Base-by-base conservation (phyloP, 1,284 basidiomycete species). In the Sparassis latifolia region DNA sequence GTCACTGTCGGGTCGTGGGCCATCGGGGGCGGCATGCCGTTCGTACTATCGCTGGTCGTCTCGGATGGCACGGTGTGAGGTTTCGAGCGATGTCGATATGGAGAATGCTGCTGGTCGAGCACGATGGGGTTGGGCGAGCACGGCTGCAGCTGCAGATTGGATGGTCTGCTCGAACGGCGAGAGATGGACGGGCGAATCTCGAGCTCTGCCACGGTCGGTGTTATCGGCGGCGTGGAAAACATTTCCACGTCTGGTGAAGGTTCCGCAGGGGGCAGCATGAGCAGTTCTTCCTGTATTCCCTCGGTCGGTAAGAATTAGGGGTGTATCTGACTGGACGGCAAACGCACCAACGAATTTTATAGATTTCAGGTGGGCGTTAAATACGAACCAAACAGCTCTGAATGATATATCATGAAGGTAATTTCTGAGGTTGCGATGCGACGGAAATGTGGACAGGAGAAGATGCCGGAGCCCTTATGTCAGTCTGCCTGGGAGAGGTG, bases 161-260 rank as follows among this genome's bases (percentile, higher is more conserved):
- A 67, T 42, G 63, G 70, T 49, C 56, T 58, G 50, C 55, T 61
- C 51, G 51, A 49, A 42, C 63, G 64, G 51, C 67, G 61, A 10
- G 66, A 67, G 12, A 67, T 54, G 10, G 66, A 68, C 7, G 66
- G 66, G 10, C 60, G 59, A 44, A 73, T 66, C 45, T 65, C 59
- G 47, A 55, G 42, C 57, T 66, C 62, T 49, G 59, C 52, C 56
- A 55, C 52, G 56, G 63, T 60, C 55, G 83, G 71, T 2, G 80
- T 80, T 6, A 77, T 75, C 10, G 82, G 82, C 40, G 82, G 84
- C 10, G 84, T 85, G 42, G 76, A 77, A 64, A 81, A 84, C 41
- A 72, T 70, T 54, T 86, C 81, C 46, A 62, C 62, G 53, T 78
- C 73, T 40, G 77, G 75, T 33, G 75, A 74, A 20, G 20, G 20